Percentiles rank a stretch among this genome's conserved stretches.
These are phyloP conservation scores for Diplodia intermedia DNA, from an alignment of 2,329 filamentous ascomycete genomes.

Conservation along the genomic window DNA sequence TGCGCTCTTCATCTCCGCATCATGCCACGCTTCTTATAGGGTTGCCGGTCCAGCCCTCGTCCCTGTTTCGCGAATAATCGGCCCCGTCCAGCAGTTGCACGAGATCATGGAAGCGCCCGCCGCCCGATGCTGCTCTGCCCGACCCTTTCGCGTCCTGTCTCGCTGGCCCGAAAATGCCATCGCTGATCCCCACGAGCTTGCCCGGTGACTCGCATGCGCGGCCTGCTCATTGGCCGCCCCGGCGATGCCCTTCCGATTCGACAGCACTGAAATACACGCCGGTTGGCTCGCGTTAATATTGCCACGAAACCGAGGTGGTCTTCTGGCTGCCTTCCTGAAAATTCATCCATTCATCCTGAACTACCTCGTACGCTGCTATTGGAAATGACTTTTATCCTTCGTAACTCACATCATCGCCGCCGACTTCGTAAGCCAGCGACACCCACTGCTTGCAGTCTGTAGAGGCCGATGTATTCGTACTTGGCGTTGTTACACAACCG, in stretches of 20 bases:
- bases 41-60: constrained; percentile 23
- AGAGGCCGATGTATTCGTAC: neutral
- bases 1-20: constrained; percentile 20
- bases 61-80: constrained; percentile 30
- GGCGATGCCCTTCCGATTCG: neutral
- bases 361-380: no score
- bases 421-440: neutral
- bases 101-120: constrained; percentile 27
- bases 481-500: neutral
- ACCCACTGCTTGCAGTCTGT: neutral
- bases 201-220: constrained; percentile 20
- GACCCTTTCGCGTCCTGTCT: constrained; percentile 3
- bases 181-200: constrained; percentile 18
- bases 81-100: constrained; percentile 13
- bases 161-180: neutral
- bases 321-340: no score
- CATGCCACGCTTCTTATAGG: constrained; percentile 29
- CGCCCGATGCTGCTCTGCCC: constrained; percentile 2
- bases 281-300: neutral
- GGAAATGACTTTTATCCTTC: no score
- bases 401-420: neutral
- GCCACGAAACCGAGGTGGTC: neutral
- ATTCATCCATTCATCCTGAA: no score
- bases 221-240: neutral
- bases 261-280: neutral